phyloP scores from a whole-genome alignment of 345 rosid genomes.

The Rubroshorea leprosula region DNA sequence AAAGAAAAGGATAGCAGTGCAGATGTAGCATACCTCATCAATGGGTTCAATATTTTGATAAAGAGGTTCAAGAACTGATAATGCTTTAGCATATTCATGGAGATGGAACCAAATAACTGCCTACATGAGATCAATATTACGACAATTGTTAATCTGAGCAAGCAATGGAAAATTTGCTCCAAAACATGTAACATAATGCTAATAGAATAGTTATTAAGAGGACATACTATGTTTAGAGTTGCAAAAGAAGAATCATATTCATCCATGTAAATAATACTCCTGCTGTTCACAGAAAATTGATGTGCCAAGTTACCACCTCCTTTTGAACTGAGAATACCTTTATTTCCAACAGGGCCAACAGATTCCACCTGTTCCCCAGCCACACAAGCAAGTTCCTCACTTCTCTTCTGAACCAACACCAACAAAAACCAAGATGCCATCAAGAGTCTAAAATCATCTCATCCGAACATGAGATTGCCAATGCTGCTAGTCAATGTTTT shows the following conservation, averaged over 20 bases:
- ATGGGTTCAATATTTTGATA: constrained; percentile 70
- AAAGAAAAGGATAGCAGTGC: neutral
- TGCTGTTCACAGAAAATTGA: constrained; percentile 33
- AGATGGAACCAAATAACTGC: constrained; percentile 85
- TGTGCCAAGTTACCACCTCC: constrained; percentile 32
- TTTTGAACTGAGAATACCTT: constrained; percentile 40
- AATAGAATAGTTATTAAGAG: constrained; percentile 6
- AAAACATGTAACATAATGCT: neutral
- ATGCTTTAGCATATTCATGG: constrained; percentile 71
- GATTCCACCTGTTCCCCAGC: constrained; percentile 63
- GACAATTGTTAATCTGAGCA: constrained; percentile 14
- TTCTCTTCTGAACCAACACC: constrained; percentile 48
- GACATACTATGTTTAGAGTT: constrained; percentile 67
- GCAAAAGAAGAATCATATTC: constrained; percentile 74
- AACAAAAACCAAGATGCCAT: neutral
- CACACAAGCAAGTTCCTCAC: constrained; percentile 62
- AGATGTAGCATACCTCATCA: constrained; percentile 63
- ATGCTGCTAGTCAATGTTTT: neutral
- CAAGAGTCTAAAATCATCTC: neutral
- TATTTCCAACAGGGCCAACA: constrained; percentile 36
- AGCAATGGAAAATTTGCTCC: constrained; percentile 1
- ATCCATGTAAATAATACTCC: constrained; percentile 41
- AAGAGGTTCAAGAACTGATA: constrained; percentile 69
- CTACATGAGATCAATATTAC: constrained; percentile 35
- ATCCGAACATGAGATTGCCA: neutral